Percentiles rank a stretch among this genome's conserved stretches.
Evolutionary conservation across 1,284 basidiomycete genomes (phyloP).

Genomic region (Naganishia liquefaciens): DNA sequence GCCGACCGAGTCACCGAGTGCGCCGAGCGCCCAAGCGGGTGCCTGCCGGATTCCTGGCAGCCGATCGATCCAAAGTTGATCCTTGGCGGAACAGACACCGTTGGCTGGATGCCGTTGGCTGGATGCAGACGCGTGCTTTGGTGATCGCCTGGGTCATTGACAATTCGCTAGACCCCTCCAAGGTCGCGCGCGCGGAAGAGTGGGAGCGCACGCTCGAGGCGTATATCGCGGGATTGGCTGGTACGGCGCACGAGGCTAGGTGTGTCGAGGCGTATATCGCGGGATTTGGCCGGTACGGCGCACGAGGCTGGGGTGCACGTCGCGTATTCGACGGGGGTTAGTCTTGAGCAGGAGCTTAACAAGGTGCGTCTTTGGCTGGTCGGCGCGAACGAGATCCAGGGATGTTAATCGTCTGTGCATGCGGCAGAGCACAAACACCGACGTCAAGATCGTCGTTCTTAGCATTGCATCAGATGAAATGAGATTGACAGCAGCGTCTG

Average conservation of each 20-base stretch:
- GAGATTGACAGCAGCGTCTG: no score
- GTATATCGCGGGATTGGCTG: slow-evolving; percentile 65
- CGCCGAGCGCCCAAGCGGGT: slow-evolving; percentile 76
- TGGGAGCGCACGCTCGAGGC: slow-evolving; percentile 77
- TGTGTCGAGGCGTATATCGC: no score
- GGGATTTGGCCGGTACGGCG: no score
- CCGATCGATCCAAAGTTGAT: slow-evolving; percentile 85
- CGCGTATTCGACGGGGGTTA: slow-evolving; percentile 86
- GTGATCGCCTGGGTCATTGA: slow-evolving; percentile 85
- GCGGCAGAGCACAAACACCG: slow-evolving; percentile 79
- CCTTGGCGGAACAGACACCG: slow-evolving; percentile 73
- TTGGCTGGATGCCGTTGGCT: no score
- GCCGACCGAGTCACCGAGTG: slow-evolving; percentile 67
- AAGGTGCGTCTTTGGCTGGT: slow-evolving; percentile 60
- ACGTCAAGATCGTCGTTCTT: slow-evolving; percentile 66
- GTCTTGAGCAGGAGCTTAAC: slow-evolving; percentile 91
- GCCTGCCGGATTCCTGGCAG: slow-evolving; percentile 88
- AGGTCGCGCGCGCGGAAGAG: slow-evolving; percentile 68
- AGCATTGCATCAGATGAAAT: no score
- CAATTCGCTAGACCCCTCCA: slow-evolving; percentile 73
- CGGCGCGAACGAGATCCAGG: no score
- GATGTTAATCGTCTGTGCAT: no score
- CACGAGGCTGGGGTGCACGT: slow-evolving; percentile 72
- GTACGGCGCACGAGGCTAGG: slow-evolving; percentile 54
- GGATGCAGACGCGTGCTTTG: slow-evolving; percentile 73